Evolutionary conservation across 306 rosid species (phyloP).

Genomic region (Lotus japonicus): DNA sequence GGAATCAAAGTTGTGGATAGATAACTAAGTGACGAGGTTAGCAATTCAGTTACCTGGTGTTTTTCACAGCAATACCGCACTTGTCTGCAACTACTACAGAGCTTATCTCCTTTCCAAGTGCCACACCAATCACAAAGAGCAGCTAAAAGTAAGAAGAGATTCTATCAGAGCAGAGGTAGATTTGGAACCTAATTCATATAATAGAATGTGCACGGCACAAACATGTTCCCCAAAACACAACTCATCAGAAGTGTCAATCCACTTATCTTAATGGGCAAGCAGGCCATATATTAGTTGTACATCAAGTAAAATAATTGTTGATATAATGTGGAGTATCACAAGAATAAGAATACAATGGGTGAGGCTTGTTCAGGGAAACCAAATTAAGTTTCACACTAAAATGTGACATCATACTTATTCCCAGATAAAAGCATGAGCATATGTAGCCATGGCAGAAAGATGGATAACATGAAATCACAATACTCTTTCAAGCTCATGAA

Average conservation of each 20-base stretch:
- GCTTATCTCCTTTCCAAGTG: constrained; percentile 72
- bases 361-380: too few species aligned
- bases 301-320: too few species aligned
- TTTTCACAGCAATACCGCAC: constrained; percentile 84
- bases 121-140: constrained; percentile 80
- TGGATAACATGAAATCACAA: too few species aligned
- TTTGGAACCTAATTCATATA: not conserved
- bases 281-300: too few species aligned
- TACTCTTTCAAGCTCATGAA: too few species aligned
- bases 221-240: constrained; percentile 30
- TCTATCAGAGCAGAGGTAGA: not conserved
- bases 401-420: too few species aligned
- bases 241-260: not conserved
- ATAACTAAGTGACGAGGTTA: not conserved
- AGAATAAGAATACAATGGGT: too few species aligned
- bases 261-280: too few species aligned
- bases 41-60: constrained; percentile 58
- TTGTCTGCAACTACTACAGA: constrained; percentile 62
- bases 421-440: too few species aligned
- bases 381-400: too few species aligned
- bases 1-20: not conserved
- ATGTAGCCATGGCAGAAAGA: too few species aligned
- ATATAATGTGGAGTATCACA: too few species aligned
- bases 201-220: not conserved
- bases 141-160: constrained; percentile 39